Evolutionary conservation across 78 protist species (phyloP).

Genomic region (Dictyostelium firmibasis): DNA sequence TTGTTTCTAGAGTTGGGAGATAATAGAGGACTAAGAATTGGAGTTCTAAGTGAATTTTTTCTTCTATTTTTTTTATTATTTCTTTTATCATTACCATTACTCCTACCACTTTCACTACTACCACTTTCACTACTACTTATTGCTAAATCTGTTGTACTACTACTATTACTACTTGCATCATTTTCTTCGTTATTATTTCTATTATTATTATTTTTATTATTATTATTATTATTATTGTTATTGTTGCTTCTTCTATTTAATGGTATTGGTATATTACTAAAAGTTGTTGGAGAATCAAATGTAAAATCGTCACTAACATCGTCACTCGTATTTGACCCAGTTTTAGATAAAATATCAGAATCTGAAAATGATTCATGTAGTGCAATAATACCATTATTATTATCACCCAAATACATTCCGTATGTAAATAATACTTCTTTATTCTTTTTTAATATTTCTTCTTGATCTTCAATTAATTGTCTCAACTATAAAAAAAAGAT

Average conservation of each 20-base stretch:
- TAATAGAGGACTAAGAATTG: not conserved
- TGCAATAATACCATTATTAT: not conserved
- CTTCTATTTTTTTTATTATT: not conserved
- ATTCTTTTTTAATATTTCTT: constrained; percentile 52
- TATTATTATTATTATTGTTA: not conserved
- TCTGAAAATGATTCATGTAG: constrained; percentile 27
- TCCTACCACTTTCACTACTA: not conserved
- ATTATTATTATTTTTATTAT: constrained; percentile 4
- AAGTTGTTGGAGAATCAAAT: not conserved
- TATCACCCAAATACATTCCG: constrained; percentile 40
- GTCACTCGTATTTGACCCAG: not conserved
- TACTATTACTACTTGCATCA: not conserved
- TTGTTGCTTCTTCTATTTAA: not conserved
- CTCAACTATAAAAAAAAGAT: not conserved
- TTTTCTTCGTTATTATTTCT: not conserved
- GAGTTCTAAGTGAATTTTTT: constrained; percentile 3
- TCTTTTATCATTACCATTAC: not conserved
- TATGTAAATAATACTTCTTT: constrained; percentile 24
- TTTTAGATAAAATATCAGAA: not conserved
- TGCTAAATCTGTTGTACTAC: not conserved
- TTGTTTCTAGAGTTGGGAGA: not conserved
- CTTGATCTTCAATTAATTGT: constrained; percentile 52
- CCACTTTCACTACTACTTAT: not conserved
- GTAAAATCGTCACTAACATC: not conserved
- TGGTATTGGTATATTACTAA: not conserved